Evolutionary conservation across 2,329 filamentous ascomycete species (phyloP).

Genomic region (Ophiosphaerella korrae): DNA sequence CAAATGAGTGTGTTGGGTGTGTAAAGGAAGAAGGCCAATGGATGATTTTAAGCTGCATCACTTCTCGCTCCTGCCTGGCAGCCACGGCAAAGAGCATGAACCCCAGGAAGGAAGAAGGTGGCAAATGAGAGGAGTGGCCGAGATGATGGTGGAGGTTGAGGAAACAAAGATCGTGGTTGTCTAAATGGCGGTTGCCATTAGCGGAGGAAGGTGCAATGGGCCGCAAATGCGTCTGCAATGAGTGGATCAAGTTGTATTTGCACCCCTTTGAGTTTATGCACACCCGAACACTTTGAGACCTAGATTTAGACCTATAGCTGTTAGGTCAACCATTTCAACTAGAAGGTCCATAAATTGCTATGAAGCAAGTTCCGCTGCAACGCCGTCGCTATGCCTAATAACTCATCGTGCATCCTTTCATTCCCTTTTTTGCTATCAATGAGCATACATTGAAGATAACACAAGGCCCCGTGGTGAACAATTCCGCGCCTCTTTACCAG

Average conservation of each 20-base stretch:
- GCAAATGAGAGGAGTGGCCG: constrained; percentile 14
- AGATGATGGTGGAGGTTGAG: constrained; percentile 10
- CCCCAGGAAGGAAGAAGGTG: constrained; percentile 18
- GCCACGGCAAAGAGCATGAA: neutral
- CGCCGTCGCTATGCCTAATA: constrained; percentile 34
- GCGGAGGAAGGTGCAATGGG: neutral
- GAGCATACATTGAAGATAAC: no score
- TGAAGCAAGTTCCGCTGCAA: constrained; percentile 3
- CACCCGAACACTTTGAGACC: neutral
- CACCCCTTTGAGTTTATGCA: no score
- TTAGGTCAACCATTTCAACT: no score
- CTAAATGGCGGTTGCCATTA: neutral
- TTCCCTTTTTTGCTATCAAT: no score
- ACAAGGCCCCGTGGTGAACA: neutral
- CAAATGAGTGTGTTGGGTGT: constrained; percentile 44
- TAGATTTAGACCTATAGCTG: no score
- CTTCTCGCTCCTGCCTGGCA: constrained; percentile 24
- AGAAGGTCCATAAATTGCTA: no score
- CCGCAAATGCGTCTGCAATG: no score
- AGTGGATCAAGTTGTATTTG: no score
- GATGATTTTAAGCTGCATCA: constrained; percentile 31
- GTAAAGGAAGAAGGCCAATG: constrained; percentile 4
- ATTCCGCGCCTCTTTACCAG: neutral
- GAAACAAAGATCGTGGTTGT: constrained; percentile 3
- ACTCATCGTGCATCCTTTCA: no score